These are phyloP conservation scores for Ochetophila trinervis DNA, from an alignment of 306 rosid genomes.

Conservation along the genomic window DNA sequence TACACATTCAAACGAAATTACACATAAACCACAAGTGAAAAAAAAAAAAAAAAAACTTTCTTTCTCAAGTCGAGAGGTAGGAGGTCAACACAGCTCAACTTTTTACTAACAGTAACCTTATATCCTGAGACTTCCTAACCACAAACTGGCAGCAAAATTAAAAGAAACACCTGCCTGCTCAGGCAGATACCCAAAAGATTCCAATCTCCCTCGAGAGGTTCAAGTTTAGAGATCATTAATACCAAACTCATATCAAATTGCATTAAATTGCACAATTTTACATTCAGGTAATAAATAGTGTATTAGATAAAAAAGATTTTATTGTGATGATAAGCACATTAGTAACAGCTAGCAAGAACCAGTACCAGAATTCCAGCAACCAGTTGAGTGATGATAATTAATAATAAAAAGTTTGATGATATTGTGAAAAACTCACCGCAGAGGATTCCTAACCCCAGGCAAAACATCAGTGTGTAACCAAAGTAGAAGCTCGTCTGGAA, in stretches of 20 bases:
- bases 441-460: constrained; percentile 95
- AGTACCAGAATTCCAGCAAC: background rate
- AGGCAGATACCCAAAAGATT: too few relatives aligned
- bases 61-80: constrained; percentile 7
- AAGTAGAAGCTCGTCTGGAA: constrained; percentile 99
- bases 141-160: too few relatives aligned
- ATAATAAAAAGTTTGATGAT: background rate
- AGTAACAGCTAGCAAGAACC: background rate
- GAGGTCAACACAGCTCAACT: background rate
- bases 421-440: constrained; percentile 64
- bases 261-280: background rate
- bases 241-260: background rate
- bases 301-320: background rate
- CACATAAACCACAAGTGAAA: constrained; percentile 9
- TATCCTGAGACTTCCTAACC: background rate
- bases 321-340: background rate
- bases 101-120: background rate
- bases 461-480: constrained; percentile 97
- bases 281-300: background rate
- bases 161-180: too few relatives aligned
- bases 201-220: too few relatives aligned
- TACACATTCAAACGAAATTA: constrained; percentile 34
- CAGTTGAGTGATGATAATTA: background rate
- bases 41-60: background rate
- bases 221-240: background rate